Percentiles rank a stretch among this genome's conserved stretches.
Conservation (phyloP, 345 rosid species). For the Sisymbrium irio region DNA sequence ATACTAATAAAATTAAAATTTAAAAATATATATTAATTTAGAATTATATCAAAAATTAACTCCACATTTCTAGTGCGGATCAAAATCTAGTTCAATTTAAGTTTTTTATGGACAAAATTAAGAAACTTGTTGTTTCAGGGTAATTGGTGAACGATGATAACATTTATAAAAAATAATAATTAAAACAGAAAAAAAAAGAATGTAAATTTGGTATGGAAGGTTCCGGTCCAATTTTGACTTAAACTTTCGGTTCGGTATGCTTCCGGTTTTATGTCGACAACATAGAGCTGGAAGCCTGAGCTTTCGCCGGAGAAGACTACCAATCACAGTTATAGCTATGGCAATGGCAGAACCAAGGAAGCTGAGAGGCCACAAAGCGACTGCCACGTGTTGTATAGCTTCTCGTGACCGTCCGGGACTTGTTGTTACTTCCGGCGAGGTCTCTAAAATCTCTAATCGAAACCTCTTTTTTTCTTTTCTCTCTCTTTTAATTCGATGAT, state of each 20-base stretch:
- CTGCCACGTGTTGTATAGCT: constrained; percentile 76
- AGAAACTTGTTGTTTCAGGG: too few species aligned
- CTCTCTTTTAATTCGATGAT: not conserved
- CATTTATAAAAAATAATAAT: too few species aligned
- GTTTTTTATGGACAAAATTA: too few species aligned
- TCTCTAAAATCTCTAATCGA: constrained; percentile 13
- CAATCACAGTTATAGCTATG: not conserved
- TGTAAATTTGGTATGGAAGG: too few species aligned
- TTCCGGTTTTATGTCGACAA: too few species aligned
- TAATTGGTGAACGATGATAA: too few species aligned
- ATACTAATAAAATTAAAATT: too few species aligned
- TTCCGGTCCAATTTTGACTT: not conserved
- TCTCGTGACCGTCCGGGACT: constrained; percentile 69
- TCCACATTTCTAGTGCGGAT: too few species aligned
- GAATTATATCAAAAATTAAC: too few species aligned
- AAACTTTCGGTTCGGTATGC: constrained; percentile 10
- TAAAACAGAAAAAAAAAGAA: too few species aligned
- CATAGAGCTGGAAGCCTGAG: not conserved
- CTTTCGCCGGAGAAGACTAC: constrained; percentile 13
- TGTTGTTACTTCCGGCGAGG: constrained; percentile 80
- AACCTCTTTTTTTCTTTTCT: not conserved
- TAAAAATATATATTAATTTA: too few species aligned
- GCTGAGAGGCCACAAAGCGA: constrained; percentile 69
- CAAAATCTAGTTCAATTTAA: too few species aligned
- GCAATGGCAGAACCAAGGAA: constrained; percentile 56